Base-by-base conservation (phyloP, 805 yeast genomes). In the Yarrowia divulgata region DNA sequence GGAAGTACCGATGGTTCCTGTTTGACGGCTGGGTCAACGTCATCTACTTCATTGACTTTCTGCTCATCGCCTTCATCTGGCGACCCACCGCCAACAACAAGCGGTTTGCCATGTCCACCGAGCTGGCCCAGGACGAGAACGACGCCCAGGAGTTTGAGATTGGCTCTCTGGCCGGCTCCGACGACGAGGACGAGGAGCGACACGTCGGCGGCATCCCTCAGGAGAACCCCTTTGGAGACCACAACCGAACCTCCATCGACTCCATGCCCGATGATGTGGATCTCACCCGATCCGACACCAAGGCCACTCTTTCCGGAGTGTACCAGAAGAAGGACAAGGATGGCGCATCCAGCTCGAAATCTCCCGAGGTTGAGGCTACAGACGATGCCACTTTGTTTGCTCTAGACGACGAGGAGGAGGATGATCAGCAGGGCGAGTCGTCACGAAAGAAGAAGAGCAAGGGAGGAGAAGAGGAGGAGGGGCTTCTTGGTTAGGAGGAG, bases 61-160 rank as follows among this genome's bases (percentile, higher is more conserved):
- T 89, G 74, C 86, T 93, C 10, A 84, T 95, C 72, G 91, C 97
- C 6, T 87, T 93, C 81, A 85, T 95, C 72, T 95, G 99, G 99
- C 89, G 99, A 79, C 99, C 99, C 68, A 94, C 98, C 0, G 95
- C 90, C 73, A 92, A 97, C 49, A 93, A 97, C 70, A 90, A 93
- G 75, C 89, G 96, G 86, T 85, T 95, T 76, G 98, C 98, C 13
- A 93, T 93, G 71, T 91, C 97, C 1, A 91, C 92, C 67, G 98
- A 95, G 80, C 82, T 95, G 55, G 78, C 84, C 14, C 95, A 97
- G 72, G 90, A 90, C 9, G 95, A 89, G 70, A 71, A 83, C 70
- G 88, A 85, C 45, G 90, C 85, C 13, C 93, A 86, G 52, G 90
- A 87, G 75, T 87, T 87, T 74, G 90, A 87, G 73, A 79, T 87